phyloP scores from a whole-genome alignment of 2,329 filamentous ascomycete species.

The Rhynchosporium graminicola region DNA sequence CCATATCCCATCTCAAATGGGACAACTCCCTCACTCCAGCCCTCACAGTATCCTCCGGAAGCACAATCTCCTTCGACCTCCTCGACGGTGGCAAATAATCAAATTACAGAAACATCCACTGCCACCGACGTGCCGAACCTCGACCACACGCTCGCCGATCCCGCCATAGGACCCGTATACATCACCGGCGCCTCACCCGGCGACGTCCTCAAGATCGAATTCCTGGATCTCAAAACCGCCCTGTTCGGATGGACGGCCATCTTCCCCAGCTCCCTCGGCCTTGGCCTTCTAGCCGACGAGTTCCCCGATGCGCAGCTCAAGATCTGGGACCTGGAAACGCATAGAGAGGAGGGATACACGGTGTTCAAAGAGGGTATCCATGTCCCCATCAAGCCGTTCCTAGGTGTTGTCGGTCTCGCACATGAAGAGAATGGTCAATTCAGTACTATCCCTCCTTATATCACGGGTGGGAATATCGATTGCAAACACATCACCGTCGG shows the following conservation, averaged over 20 bases:
- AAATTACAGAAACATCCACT: constrained; percentile 48
- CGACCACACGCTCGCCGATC: constrained; percentile 47
- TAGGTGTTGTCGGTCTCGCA: constrained; percentile 55
- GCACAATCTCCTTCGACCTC: constrained; percentile 50
- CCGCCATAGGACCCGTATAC: constrained; percentile 53
- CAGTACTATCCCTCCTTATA: constrained; percentile 52
- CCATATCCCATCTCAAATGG: constrained; percentile 49
- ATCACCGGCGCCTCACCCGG: constrained; percentile 52
- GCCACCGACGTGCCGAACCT: constrained; percentile 45
- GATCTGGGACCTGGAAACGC: constrained; percentile 49
- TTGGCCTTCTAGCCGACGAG: constrained; percentile 52
- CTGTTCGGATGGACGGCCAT: constrained; percentile 56
- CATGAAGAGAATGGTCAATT: constrained; percentile 48
- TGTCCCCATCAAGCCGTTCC: constrained; percentile 52
- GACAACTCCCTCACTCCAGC: constrained; percentile 48
- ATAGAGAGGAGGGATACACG: constrained; percentile 42
- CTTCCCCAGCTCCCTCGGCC: constrained; percentile 48
- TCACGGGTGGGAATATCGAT: constrained; percentile 57
- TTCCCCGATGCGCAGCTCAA: constrained; percentile 48
- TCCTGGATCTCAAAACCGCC: constrained; percentile 48
- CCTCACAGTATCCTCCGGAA: constrained; percentile 50
- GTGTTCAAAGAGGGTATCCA: constrained; percentile 51
- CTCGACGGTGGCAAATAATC: constrained; percentile 53
- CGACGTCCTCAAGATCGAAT: constrained; percentile 53
- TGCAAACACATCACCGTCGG: constrained; percentile 52